Base-by-base conservation (phyloP, 23 red algal species). In the Agarophyton chilense region DNA sequence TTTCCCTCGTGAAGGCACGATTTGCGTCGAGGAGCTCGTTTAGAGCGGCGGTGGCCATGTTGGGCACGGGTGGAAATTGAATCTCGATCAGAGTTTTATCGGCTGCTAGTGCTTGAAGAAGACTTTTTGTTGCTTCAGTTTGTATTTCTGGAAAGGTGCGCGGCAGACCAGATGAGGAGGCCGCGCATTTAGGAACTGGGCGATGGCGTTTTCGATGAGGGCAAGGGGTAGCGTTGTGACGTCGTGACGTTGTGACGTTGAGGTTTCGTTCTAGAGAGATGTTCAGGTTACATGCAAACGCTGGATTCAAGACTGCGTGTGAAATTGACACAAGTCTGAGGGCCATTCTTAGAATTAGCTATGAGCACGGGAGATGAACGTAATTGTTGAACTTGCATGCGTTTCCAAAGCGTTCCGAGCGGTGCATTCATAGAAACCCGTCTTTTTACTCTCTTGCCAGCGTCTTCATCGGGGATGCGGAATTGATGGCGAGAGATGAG, bases 11-110 rank as follows among this genome's bases (percentile, higher is more conserved):
- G 90, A 89, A 91, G 24, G 55, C 33, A 12, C 92, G 84, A 64
- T 98, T 98, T n/a, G 96, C 96, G 73, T 98, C 96, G 36, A 93
- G 61, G 12, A 95, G 47, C 61, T 92, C 63, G 54, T 94, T 94
- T 22, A 98, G 85, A 22, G 96, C 96, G 55, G 96, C 92, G 9
- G 74, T 89, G 72, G 87, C 92, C 81, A 93, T 81, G 77, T 95
- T 92, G 55, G 80, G 82, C 5, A 93, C 45, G 5, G 92, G 54
- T 29, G 96, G 96, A 74, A 98, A 98, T 52, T 90, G 81, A 28
- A 98, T 43, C 56, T 98, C 96, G 40, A 91, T 55, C 25, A 95
- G 74, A 10, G 77, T 43, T 52, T 84, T 42, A n/a, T 57, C 49
- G 67, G 61, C 51, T 24, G 74, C 22, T 4, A 93, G 38, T 10